phyloP scores from a whole-genome alignment of 148 eudicot genomes.

The Chenopodium album region DNA sequence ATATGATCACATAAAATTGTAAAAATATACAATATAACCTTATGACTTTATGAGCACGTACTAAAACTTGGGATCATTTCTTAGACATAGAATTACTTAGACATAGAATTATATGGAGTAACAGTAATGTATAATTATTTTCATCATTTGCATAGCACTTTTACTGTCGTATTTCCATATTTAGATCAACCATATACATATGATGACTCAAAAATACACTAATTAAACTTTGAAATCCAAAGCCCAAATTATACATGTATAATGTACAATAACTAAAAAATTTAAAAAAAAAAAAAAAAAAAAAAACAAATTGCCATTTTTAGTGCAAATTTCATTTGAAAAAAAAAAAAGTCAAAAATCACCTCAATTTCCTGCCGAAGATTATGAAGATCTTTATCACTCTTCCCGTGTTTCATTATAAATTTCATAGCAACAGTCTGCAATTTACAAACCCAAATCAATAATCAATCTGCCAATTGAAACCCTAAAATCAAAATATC shows the following conservation, averaged over 20 bases:
- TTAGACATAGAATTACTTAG: no score
- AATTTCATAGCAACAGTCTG: conserved; percentile 99
- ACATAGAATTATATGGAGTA: no score
- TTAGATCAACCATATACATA: neutral
- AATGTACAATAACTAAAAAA: neutral
- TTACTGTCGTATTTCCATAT: neutral
- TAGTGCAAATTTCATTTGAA: neutral
- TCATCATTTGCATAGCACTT: neutral
- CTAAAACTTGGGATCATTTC: neutral
- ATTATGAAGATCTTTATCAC: conserved; percentile 90
- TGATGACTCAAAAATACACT: neutral
- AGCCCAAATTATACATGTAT: neutral
- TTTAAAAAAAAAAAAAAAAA: no score
- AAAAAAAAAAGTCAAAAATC: neutral
- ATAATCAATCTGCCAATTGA: neutral
- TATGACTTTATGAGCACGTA: neutral
- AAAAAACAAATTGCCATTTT: neutral
- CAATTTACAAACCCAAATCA: conserved; percentile 2
- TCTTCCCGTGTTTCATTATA: conserved; percentile 89
- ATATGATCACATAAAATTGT: neutral
- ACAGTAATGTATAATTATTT: no score
- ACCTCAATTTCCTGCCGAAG: conserved; percentile 98
- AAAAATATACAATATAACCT: neutral
- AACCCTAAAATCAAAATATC: neutral
- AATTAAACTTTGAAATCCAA: neutral